Percentiles rank a stretch among this genome's conserved stretches.
Evolutionary conservation across 192 early-diverging fungal genomes (phyloP).

Genomic region (Podochytrium sp.): DNA sequence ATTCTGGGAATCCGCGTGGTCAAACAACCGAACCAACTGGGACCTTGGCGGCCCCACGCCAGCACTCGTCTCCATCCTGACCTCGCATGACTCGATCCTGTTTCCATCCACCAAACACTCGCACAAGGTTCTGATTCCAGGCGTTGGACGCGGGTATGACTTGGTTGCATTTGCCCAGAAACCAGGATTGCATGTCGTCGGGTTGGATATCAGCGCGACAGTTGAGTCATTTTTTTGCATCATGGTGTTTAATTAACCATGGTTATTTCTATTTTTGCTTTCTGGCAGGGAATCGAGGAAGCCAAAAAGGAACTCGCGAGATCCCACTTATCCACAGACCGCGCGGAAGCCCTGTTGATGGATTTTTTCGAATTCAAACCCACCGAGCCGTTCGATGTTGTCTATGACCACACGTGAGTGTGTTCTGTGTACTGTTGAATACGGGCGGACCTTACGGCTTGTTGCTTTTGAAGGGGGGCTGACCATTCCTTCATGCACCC

Average conservation of each 20-base stretch:
- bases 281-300: conserved; percentile 17
- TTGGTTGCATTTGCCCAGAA: conserved; percentile 70
- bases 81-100: background rate
- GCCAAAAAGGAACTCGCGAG: background rate
- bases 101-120: conserved; percentile 5
- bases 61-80: conserved; percentile 1
- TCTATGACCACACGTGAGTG: conserved; percentile 85
- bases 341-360: background rate
- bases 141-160: conserved; percentile 75
- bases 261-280: no score
- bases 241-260: no score
- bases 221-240: background rate
- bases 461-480: no score
- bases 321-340: background rate
- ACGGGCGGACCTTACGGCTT: no score
- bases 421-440: no score
- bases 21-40: conserved; percentile 12
- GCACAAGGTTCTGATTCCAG: conserved; percentile 64
- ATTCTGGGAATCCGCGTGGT: conserved; percentile 28
- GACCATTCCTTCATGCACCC: no score
- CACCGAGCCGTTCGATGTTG: conserved; percentile 42
- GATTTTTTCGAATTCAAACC: conserved; percentile 20
- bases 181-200: conserved; percentile 32
- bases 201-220: background rate
- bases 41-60: conserved; percentile 21